phyloP scores from a whole-genome alignment of 768 basidiomycete species.

The Udeniomyces megalosporus region DNA sequence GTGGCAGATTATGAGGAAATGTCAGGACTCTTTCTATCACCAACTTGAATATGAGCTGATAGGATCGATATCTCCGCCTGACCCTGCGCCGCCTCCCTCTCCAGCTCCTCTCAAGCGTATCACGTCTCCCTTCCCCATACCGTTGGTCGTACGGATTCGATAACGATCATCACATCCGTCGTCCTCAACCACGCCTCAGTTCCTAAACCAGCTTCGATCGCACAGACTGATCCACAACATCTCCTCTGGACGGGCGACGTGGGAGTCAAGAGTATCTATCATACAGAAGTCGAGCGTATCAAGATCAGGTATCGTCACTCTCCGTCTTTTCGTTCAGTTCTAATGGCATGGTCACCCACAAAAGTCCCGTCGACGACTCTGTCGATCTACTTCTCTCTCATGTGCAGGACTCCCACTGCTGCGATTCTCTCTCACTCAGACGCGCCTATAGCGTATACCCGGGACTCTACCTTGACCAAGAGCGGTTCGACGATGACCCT shows the following conservation, averaged over 20 bases:
- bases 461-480: slow-evolving; percentile 51
- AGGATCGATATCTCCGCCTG: not conserved
- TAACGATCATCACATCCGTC: slow-evolving; percentile 63
- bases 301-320: slow-evolving; percentile 51
- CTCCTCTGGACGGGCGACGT: slow-evolving; percentile 61
- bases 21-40: too few relatives aligned
- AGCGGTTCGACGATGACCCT: slow-evolving; percentile 70
- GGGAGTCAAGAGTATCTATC: slow-evolving; percentile 71
- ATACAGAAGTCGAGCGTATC: slow-evolving; percentile 61
- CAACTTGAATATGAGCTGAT: too few relatives aligned
- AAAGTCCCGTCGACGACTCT: not conserved
- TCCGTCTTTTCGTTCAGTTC: not conserved
- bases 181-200: slow-evolving; percentile 60
- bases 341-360: too few relatives aligned
- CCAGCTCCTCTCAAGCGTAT: slow-evolving; percentile 28
- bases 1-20: too few relatives aligned
- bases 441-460: slow-evolving; percentile 32
- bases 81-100: not conserved
- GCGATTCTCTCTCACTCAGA: slow-evolving; percentile 51
- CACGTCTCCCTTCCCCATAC: slow-evolving; percentile 49
- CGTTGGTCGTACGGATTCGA: slow-evolving; percentile 42
- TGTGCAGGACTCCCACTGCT: slow-evolving; percentile 48
- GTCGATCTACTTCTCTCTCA: not conserved
- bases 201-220: slow-evolving; percentile 56
- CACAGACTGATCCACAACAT: slow-evolving; percentile 60